Evolutionary conservation across 1,139 yeast species (phyloP).

Genomic region (Diutina pseudorugosa): DNA sequence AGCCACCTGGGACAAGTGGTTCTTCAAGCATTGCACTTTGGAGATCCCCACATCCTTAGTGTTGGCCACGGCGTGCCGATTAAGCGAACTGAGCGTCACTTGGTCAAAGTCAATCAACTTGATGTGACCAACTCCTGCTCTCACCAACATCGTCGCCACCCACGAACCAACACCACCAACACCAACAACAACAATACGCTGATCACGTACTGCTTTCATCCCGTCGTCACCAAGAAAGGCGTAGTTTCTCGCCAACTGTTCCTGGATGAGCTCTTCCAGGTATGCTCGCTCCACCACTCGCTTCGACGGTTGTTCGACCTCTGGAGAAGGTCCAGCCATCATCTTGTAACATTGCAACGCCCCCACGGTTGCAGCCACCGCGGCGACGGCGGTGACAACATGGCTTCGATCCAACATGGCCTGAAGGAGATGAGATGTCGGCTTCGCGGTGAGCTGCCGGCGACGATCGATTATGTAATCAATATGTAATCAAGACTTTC

Average conservation of each 20-base stretch:
- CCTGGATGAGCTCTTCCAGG: conserved; percentile 70
- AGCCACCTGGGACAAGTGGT: conserved; percentile 55
- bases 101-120: conserved; percentile 91
- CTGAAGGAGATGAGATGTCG: background rate
- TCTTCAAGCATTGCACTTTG: conserved; percentile 68
- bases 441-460: background rate
- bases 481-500: no score
- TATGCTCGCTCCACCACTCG: conserved; percentile 10
- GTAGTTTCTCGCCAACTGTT: conserved; percentile 86
- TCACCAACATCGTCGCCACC: conserved; percentile 84
- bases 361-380: background rate
- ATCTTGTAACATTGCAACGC: background rate
- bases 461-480: background rate
- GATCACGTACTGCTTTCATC: conserved; percentile 59
- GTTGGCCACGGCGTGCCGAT: conserved; percentile 89
- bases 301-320: background rate
- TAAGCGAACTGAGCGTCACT: conserved; percentile 80
- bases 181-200: conserved; percentile 81
- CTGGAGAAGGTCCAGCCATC: background rate
- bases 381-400: background rate
- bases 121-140: conserved; percentile 76
- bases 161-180: conserved; percentile 98
- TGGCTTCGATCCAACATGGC: background rate
- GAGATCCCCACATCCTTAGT: conserved; percentile 82
- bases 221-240: conserved; percentile 87